Conservation (phyloP, 2,329 filamentous ascomycete species). For the Neodidymelliopsis sp. region DNA sequence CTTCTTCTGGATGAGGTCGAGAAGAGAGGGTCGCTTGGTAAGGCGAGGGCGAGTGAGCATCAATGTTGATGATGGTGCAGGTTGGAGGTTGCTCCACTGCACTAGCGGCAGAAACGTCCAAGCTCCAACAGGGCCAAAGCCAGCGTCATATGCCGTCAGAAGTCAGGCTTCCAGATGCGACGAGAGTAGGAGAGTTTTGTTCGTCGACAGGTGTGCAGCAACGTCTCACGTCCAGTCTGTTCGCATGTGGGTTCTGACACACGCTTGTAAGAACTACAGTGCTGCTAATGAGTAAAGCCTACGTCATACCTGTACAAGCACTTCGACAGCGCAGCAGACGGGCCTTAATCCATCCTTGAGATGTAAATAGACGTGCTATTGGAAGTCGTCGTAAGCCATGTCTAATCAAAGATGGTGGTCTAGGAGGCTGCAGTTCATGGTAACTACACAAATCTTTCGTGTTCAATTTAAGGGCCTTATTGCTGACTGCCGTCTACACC, state of each 20-base stretch:
- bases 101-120: conserved; percentile 21
- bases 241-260: conserved; percentile 9
- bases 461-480: too few relatives aligned
- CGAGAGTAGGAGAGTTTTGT: background rate
- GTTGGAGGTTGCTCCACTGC: conserved; percentile 27
- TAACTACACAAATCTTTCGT: too few relatives aligned
- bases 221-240: background rate
- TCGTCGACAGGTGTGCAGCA: background rate
- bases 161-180: background rate
- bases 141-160: conserved; percentile 16
- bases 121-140: conserved; percentile 7
- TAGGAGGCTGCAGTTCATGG: too few relatives aligned
- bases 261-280: conserved; percentile 12
- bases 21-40: conserved; percentile 66
- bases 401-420: too few relatives aligned
- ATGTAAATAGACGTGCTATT: background rate
- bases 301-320: conserved; percentile 23
- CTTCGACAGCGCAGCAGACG: conserved; percentile 3
- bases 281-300: conserved; percentile 14
- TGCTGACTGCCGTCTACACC: too few relatives aligned
- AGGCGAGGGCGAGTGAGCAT: conserved; percentile 68
- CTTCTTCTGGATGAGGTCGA: conserved; percentile 65
- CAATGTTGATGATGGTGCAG: conserved; percentile 26
- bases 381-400: background rate
- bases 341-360: background rate